phyloP scores from a whole-genome alignment of 129 eudicot genomes.

The Helichrysum umbraculigerum region DNA sequence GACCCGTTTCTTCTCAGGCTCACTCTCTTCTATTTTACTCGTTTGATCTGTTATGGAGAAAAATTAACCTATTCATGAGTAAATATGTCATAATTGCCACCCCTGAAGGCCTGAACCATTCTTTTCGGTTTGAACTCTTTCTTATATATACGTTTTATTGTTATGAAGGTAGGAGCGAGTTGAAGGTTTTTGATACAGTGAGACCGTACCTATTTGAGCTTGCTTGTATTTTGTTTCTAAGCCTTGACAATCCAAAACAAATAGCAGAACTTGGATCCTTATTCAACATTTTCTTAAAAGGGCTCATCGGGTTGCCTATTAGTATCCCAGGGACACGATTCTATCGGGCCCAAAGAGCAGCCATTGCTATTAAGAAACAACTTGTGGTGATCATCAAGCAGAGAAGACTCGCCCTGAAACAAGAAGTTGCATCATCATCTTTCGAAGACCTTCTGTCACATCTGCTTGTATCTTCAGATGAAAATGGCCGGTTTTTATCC shows the following conservation, averaged over 20 bases:
- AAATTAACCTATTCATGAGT: background rate
- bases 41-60: background rate
- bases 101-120: too few relatives aligned
- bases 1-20: background rate
- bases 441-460: conserved; percentile 42
- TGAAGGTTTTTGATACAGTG: conserved; percentile 16
- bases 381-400: conserved; percentile 27
- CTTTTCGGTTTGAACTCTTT: background rate
- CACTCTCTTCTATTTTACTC: background rate
- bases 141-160: background rate
- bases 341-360: conserved; percentile 43
- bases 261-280: conserved; percentile 38
- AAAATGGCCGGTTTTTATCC: conserved; percentile 42
- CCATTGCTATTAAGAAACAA: conserved; percentile 29
- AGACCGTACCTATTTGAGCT: conserved; percentile 38
- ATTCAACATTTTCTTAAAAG: conserved; percentile 52
- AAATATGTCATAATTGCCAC: background rate
- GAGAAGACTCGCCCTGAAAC: conserved; percentile 35
- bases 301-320: conserved; percentile 15
- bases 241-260: conserved; percentile 35
- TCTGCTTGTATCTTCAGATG: conserved; percentile 41
- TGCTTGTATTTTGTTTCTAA: conserved; percentile 41
- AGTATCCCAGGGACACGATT: conserved; percentile 20
- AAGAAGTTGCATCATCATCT: conserved; percentile 7
- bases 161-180: conserved; percentile 14